Percentiles rank a stretch among this genome's conserved stretches.
These are phyloP conservation scores for Nakaseomyces uthaithaninus DNA, from an alignment of 1,139 yeast genomes.

Conservation along the genomic window DNA sequence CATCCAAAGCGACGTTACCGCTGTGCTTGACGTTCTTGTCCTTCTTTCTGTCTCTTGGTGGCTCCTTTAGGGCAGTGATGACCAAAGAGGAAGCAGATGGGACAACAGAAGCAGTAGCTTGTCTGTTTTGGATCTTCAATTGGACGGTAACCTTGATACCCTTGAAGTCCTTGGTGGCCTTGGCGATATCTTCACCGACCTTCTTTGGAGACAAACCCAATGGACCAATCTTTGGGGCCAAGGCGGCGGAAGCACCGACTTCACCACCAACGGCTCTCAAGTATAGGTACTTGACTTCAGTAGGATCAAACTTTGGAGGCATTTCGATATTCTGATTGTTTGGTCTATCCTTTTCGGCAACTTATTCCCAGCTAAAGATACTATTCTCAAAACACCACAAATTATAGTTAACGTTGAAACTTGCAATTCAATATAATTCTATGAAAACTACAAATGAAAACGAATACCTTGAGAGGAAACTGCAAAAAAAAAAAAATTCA, in stretches of 20 bases:
- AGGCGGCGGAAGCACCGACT: constrained; percentile 99
- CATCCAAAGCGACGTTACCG: constrained; percentile 97
- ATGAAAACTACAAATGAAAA: no score
- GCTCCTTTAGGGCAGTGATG: constrained; percentile 98
- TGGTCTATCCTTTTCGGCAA: constrained; percentile 8
- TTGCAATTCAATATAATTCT: no score
- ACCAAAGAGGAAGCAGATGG: constrained; percentile 99
- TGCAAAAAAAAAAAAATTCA: no score
- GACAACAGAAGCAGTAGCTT: constrained; percentile 97
- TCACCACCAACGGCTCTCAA: constrained; percentile 99
- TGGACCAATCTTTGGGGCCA: constrained; percentile 99
- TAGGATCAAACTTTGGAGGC: constrained; percentile 99
- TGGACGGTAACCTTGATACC: constrained; percentile 99
- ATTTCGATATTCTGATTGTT: constrained; percentile 33
- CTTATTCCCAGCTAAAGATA: no score
- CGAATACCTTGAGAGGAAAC: no score
- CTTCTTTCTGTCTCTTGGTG: constrained; percentile 99
- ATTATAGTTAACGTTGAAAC: no score
- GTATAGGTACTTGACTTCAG: constrained; percentile 97
- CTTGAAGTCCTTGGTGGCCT: constrained; percentile 98
- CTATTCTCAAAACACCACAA: no score
- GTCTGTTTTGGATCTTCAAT: constrained; percentile 99
- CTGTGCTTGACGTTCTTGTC: constrained; percentile 99
- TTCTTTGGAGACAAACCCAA: constrained; percentile 99
- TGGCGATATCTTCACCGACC: constrained; percentile 99